A percentile compares a stretch with the other conserved stretches of the same genome.
These are phyloP conservation scores for Mikania micrantha DNA, from an alignment of 129 eudicot genomes.

Conservation along the genomic window DNA sequence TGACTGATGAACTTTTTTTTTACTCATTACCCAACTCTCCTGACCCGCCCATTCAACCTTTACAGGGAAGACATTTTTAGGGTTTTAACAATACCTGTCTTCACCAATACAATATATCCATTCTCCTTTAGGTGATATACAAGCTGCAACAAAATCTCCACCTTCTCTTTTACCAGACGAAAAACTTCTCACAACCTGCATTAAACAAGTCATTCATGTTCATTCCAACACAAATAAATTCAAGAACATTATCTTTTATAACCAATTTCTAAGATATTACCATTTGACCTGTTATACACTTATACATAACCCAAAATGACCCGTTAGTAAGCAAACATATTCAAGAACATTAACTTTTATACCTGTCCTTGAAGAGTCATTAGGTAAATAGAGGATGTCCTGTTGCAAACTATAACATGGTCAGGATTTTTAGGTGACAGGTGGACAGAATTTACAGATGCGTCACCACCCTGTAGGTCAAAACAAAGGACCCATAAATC, in stretches of 20 bases:
- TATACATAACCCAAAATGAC: not conserved
- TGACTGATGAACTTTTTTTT: not conserved
- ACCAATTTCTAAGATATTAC: not conserved
- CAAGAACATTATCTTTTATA: slow-evolving; percentile 1
- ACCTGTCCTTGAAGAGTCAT: slow-evolving; percentile 99
- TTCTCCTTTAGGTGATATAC: slow-evolving; percentile 96
- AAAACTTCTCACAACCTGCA: slow-evolving; percentile 82
- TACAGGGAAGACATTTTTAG: not conserved
- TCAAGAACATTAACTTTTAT: not conserved
- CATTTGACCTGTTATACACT: not conserved
- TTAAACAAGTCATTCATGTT: not conserved
- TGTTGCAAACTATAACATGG: slow-evolving; percentile 93
- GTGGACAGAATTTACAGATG: slow-evolving; percentile 88
- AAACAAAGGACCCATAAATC: not conserved
- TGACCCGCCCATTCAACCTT: not conserved
- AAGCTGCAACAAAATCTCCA: slow-evolving; percentile 98
- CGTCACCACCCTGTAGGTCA: slow-evolving; percentile 78
- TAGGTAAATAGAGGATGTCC: slow-evolving; percentile 83
- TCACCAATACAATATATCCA: slow-evolving; percentile 98
- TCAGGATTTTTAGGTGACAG: slow-evolving; percentile 90
- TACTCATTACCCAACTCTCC: not conserved
- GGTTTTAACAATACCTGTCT: slow-evolving; percentile 55
- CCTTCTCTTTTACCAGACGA: slow-evolving; percentile 98
- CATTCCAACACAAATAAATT: not conserved
- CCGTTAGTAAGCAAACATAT: not conserved